phyloP scores from a whole-genome alignment of 305 asterid species.

The Fraxinus platypoda region DNA sequence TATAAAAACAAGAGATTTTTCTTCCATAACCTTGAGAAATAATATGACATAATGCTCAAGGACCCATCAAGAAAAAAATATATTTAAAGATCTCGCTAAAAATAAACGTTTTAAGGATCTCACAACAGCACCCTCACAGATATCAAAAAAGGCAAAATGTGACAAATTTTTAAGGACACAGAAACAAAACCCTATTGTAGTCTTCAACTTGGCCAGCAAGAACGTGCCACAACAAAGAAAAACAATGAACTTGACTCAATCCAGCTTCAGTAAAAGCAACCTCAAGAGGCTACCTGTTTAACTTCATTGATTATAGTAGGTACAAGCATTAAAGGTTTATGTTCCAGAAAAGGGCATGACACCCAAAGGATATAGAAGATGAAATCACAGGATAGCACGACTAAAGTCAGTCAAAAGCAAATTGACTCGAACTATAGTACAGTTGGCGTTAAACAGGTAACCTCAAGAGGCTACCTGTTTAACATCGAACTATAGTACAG shows the following conservation, averaged over 20 bases:
- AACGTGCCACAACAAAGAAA: background rate
- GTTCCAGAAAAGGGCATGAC: background rate
- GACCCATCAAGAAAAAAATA: background rate
- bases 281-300: background rate
- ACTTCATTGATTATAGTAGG: background rate
- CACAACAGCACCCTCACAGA: background rate
- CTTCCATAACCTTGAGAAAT: background rate
- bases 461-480: too few species aligned
- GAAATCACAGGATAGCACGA: background rate
- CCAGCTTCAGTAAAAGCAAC: background rate
- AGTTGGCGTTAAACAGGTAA: background rate
- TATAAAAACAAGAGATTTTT: background rate
- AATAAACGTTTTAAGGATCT: background rate
- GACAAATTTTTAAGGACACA: background rate
- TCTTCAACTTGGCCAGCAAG: background rate
- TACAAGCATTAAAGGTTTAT: background rate
- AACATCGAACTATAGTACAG: background rate
- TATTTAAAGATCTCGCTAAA: background rate
- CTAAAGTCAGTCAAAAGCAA: background rate
- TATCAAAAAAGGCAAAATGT: background rate
- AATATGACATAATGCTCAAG: background rate
- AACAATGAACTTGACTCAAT: background rate
- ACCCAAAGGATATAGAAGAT: background rate
- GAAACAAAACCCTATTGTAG: background rate
- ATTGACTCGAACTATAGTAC: background rate